Evolutionary conservation across 169 alveolate species (phyloP), one percentile per base, ranked within the genome.

Genomic region (Plasmodium billcollinsi): DNA sequence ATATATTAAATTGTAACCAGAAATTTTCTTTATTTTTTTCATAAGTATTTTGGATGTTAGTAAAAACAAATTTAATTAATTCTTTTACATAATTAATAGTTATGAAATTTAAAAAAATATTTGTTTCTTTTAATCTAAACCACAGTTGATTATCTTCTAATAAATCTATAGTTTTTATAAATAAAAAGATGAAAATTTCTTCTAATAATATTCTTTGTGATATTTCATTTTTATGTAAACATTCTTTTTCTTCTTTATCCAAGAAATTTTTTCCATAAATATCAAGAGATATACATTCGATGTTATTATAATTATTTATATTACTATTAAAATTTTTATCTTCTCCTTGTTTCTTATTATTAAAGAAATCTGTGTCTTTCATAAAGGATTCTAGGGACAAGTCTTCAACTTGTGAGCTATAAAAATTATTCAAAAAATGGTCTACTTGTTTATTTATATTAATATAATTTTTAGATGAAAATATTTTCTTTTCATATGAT

Each of bases 131-230:
- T 18, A 83, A 63, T 58, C 50, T 83, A 9, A 9, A 43, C 26
- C 69, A 11, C 66, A 83, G 9, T 54, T 67, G 18, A 24, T 69
- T 83, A 7, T 83, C 91, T 83, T 83, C 91, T 18, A 83, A 45
- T 69, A 83, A 21, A 83, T 83, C 83, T n/a, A 69, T 47, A 18
- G 83, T 62, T 83, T 69, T 63, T 47, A 83, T 29, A 62, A 83
- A 83, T 54, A 83, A 58, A 3, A 45, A 47, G 6, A 83, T 65
- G 72, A 83, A 69, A 29, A 83, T 83, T 83, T 83, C 91, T 69
- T 83, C 91, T 39, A 83, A 73, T 26, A 83, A 12, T 15, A 69
- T 45, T 59, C 70, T 83, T 39, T 83, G 91, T 18, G 91, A 83
- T 33, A 83, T 83, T 69, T 69, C 91, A 49, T 83, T 69, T 8